phyloP scores from a whole-genome alignment of 345 rosid genomes.

The Citrus sp. region DNA sequence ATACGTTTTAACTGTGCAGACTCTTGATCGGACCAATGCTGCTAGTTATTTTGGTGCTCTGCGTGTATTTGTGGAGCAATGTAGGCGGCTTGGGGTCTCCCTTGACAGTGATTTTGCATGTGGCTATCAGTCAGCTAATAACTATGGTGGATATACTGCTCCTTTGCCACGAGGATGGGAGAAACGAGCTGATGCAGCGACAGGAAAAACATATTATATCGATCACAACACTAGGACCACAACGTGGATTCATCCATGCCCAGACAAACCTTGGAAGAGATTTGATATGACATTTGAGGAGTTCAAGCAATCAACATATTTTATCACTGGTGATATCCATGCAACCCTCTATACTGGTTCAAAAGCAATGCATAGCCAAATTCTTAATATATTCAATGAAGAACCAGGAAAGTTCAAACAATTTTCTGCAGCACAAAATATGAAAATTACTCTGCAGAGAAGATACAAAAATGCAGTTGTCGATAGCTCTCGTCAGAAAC shows the following conservation, averaged over 20 bases:
- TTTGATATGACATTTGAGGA: too few species aligned
- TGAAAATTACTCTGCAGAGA: slow-evolving; percentile 88
- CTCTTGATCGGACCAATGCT: slow-evolving; percentile 97
- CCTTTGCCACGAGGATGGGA: slow-evolving; percentile 99
- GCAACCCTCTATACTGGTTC: slow-evolving; percentile 99
- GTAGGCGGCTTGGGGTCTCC: slow-evolving; percentile 81
- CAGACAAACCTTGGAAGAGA: slow-evolving; percentile 23
- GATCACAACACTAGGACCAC: slow-evolving; percentile 96
- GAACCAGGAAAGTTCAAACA: slow-evolving; percentile 88
- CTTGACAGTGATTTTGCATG: slow-evolving; percentile 75
- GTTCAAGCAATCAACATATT: too few species aligned
- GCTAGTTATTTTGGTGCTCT: slow-evolving; percentile 94
- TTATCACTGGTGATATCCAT: slow-evolving; percentile 70
- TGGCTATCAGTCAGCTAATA: slow-evolving; percentile 59
- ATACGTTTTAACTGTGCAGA: slow-evolving; percentile 97
- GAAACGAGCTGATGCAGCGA: slow-evolving; percentile 85
- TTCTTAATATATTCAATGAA: slow-evolving; percentile 90
- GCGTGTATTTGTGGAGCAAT: slow-evolving; percentile 95
- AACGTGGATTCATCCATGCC: slow-evolving; percentile 97
- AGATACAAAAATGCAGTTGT: slow-evolving; percentile 88
- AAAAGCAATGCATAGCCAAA: slow-evolving; percentile 99
- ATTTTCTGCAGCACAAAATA: slow-evolving; percentile 87
- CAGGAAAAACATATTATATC: slow-evolving; percentile 81
- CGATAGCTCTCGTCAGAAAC: slow-evolving; percentile 97
- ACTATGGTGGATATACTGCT: slow-evolving; percentile 64